Base-by-base conservation (phyloP, 2,329 filamentous ascomycete species). In the Trichophyton benhamiae region DNA sequence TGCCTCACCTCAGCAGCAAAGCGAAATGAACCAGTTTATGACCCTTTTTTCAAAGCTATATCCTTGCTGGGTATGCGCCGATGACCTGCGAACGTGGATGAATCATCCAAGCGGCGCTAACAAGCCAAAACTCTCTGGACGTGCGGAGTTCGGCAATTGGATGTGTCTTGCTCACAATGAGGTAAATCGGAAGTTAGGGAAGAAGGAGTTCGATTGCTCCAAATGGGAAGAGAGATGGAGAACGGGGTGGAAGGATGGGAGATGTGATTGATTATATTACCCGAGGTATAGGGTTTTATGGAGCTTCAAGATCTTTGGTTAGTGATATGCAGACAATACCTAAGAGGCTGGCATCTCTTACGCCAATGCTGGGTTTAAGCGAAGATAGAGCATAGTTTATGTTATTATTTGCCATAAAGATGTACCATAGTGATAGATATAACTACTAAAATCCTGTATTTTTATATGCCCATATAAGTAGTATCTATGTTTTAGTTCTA, bases 151-250 rank as follows among this genome's bases (percentile, higher is more conserved):
- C 63, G 76, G 78, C 20, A 72, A 72, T 65, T 79, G 78, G 75
- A 78, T 79, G 75, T 79, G 77, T 60, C 74, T 76, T 68, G 77
- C 77, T 63, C 77, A 79, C 72, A 79, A 80, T 68, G 77, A 76
- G 63, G 76, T 79, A 48, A 80, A 78, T 73, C 72, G 74, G 63
- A 97, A 96, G 78, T 74, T 99, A 67, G 94, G 94, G 58, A 99
- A 99, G 81, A 80, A 83, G 63, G 82, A 82, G 67, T 99, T 99
- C 76, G 91, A 99, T 79, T 99, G 94, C 76, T 79, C 78, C 61
- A 83, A 80, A 69, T 97, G 94, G 92, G 86, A 96, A 73, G 89
- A 97, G 80, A 83, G 94, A 72, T 99, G 94, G 94, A 81, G 88
- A 76, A 94, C 88, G 1, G 94, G 94, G 0, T 96, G 86, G 78